Evolutionary conservation across 1,284 basidiomycete genomes (phyloP).

Genomic region (Peniophora sp.): DNA sequence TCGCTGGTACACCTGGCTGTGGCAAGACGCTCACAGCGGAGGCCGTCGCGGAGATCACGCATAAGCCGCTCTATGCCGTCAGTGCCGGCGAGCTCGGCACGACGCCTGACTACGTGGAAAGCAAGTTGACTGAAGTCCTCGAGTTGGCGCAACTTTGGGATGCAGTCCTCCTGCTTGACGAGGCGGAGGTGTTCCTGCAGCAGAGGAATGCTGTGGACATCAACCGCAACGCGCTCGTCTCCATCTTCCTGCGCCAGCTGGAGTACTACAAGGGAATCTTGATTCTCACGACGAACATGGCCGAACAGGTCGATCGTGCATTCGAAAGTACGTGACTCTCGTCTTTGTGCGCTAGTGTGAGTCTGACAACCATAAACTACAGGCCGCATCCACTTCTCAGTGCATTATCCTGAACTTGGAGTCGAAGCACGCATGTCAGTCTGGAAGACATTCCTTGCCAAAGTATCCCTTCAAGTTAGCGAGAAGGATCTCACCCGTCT

Average conservation of each 20-base stretch:
- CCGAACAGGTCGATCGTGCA: slow-evolving; percentile 23
- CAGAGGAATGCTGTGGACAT: slow-evolving; percentile 17
- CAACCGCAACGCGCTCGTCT: slow-evolving; percentile 26
- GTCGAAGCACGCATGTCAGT: slow-evolving; percentile 14
- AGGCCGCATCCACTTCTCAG: slow-evolving; percentile 23
- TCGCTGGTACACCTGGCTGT: slow-evolving; percentile 19
- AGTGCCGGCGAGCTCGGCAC: slow-evolving; percentile 26
- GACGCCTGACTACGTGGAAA: slow-evolving; percentile 17
- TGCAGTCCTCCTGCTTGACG: slow-evolving; percentile 28
- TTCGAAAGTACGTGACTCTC: slow-evolving; percentile 21
- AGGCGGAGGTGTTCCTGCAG: slow-evolving; percentile 29
- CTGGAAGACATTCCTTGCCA: slow-evolving; percentile 19
- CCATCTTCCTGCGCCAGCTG: slow-evolving; percentile 25
- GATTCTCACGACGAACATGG: slow-evolving; percentile 29
- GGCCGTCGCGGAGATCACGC: slow-evolving; percentile 23
- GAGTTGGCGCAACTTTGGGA: slow-evolving; percentile 24
- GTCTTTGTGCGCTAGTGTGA: background rate
- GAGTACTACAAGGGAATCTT: slow-evolving; percentile 30
- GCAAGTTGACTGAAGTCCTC: slow-evolving; percentile 16
- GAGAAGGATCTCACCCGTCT: slow-evolving; percentile 7
- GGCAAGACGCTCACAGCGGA: slow-evolving; percentile 32
- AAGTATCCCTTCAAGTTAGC: slow-evolving; percentile 5
- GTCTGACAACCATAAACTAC: background rate
- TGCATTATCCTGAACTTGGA: slow-evolving; percentile 21
- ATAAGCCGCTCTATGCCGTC: slow-evolving; percentile 24